phyloP scores from a whole-genome alignment of 257 asterid genomes.

The Scutellaria galericulata region DNA sequence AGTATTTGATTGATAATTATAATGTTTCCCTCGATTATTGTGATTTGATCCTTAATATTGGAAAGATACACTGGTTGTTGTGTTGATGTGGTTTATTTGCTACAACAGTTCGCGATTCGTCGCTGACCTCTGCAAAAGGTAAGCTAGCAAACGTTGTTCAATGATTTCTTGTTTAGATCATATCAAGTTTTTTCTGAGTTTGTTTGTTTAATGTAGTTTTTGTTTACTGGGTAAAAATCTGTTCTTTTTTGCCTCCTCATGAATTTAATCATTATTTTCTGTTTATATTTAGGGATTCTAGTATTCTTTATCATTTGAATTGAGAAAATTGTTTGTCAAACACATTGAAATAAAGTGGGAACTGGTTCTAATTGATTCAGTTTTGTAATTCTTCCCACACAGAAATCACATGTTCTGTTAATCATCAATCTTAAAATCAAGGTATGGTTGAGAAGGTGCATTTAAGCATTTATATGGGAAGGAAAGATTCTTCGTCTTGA shows the following conservation, averaged over 20 bases:
- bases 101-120: constrained; percentile 60
- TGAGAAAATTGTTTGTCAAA: too few species aligned
- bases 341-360: too few species aligned
- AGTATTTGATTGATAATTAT: background rate
- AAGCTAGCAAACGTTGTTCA: constrained; percentile 12
- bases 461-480: constrained; percentile 1
- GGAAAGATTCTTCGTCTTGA: background rate
- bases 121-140: constrained; percentile 60
- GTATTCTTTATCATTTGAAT: too few species aligned
- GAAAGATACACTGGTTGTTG: constrained; percentile 64
- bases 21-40: background rate
- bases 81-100: constrained; percentile 78
- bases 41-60: constrained; percentile 40
- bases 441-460: constrained; percentile 3
- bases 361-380: constrained; percentile 3
- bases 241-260: too few species aligned
- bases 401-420: background rate
- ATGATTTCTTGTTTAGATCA: constrained; percentile 8
- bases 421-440: constrained; percentile 2
- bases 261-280: too few species aligned
- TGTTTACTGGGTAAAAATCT: background rate
- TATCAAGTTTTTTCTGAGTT: background rate
- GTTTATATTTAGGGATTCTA: too few species aligned
- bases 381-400: constrained; percentile 8
- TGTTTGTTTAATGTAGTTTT: background rate